Evolutionary conservation across 345 rosid species (phyloP).

Genomic region (Moringa oleifera): DNA sequence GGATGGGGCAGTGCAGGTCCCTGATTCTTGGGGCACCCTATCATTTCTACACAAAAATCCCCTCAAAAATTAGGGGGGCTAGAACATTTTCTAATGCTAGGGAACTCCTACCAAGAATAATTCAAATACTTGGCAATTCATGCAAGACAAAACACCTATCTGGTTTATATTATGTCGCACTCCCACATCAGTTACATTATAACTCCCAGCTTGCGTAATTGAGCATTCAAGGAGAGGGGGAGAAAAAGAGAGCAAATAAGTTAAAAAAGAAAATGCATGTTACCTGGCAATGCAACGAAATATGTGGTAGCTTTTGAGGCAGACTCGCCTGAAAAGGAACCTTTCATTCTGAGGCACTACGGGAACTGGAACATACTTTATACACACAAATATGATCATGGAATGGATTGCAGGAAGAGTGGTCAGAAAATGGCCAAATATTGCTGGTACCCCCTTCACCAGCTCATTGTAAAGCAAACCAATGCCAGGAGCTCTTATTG

Average conservation of each 20-base stretch:
- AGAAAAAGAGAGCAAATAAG: too few species aligned
- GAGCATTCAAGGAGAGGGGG: too few species aligned
- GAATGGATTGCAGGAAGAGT: slow-evolving; percentile 98
- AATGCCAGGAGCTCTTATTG: slow-evolving; percentile 96
- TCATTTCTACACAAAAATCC: too few species aligned
- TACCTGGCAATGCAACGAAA: slow-evolving; percentile 99
- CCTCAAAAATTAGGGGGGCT: neutral
- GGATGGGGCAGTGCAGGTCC: neutral
- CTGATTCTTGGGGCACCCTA: neutral
- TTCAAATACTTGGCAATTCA: neutral
- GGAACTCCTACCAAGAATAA: neutral
- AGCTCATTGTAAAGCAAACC: slow-evolving; percentile 94
- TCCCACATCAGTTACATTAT: too few species aligned
- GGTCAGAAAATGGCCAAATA: slow-evolving; percentile 93
- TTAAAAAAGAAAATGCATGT: slow-evolving; percentile 5
- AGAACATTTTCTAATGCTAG: neutral
- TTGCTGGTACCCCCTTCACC: slow-evolving; percentile 91
- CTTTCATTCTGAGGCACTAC: slow-evolving; percentile 93
- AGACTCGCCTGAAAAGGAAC: slow-evolving; percentile 93
- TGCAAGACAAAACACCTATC: neutral
- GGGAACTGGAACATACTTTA: slow-evolving; percentile 95
- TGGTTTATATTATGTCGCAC: neutral
- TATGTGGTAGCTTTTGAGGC: slow-evolving; percentile 82
- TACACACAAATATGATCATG: slow-evolving; percentile 92
- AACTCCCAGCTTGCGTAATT: too few species aligned